Conservation (phyloP, 768 basidiomycete species). For the Galerina sulciceps region DNA sequence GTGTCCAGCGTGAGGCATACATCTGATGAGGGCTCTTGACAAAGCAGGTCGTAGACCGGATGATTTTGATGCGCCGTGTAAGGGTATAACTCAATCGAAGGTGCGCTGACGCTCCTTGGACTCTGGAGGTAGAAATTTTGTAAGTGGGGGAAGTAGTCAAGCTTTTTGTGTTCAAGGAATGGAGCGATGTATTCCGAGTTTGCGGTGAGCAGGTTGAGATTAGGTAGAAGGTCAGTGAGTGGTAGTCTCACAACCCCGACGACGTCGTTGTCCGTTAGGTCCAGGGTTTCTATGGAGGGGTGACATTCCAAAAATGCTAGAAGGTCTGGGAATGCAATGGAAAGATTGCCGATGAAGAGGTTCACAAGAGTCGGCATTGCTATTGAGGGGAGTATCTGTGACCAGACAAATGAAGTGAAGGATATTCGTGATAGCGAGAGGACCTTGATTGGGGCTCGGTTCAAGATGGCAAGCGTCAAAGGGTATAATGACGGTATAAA, state of each 20-base stretch:
- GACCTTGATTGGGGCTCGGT: not conserved
- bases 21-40: too few species aligned
- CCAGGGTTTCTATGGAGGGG: slow-evolving; percentile 19
- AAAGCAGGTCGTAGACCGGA: not conserved
- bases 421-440: slow-evolving; percentile 9
- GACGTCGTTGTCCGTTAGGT: not conserved
- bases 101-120: too few species aligned
- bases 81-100: too few species aligned
- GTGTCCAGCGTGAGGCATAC: too few species aligned
- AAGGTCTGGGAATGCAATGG: slow-evolving; percentile 23
- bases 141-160: not conserved
- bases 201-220: not conserved
- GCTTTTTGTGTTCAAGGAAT: not conserved
- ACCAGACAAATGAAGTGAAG: slow-evolving; percentile 16
- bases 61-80: not conserved
- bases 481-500: not conserved
- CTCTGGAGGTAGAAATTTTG: too few species aligned
- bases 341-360: slow-evolving; percentile 13
- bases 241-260: too few species aligned
- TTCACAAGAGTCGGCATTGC: slow-evolving; percentile 12
- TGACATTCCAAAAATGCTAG: slow-evolving; percentile 21
- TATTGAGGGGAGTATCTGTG: slow-evolving; percentile 19
- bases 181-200: not conserved
- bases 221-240: not conserved
- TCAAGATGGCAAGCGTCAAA: not conserved